A percentile compares a stretch with the other conserved stretches of the same genome.
These are phyloP conservation scores for Chalciporus pseudorubinellus DNA, from an alignment of 768 basidiomycete genomes.

Conservation along the genomic window DNA sequence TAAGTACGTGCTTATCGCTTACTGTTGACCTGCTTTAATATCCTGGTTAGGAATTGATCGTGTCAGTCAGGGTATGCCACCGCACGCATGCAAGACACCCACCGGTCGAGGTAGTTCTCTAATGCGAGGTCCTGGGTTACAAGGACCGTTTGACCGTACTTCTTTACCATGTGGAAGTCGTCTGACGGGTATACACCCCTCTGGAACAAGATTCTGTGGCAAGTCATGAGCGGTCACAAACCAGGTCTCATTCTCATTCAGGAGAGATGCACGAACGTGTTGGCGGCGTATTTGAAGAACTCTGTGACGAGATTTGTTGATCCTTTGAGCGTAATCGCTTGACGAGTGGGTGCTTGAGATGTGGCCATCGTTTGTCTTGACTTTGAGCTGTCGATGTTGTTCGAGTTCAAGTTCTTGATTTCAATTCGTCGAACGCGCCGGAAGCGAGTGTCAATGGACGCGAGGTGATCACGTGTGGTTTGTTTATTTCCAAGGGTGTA, in stretches of 20 bases:
- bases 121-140: constrained; percentile 92
- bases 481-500: no score
- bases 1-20: neutral
- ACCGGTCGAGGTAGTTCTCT: constrained; percentile 91
- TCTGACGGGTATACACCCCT: constrained; percentile 96
- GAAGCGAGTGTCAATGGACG: constrained; percentile 9
- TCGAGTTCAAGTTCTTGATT: neutral
- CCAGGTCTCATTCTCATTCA: neutral
- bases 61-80: neutral
- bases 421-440: neutral
- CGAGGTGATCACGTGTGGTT: neutral
- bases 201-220: constrained; percentile 85
- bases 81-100: neutral
- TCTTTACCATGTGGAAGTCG: constrained; percentile 99
- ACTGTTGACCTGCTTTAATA: constrained; percentile 92
- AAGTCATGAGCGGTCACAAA: neutral
- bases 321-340: constrained; percentile 92
- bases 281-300: constrained; percentile 99
- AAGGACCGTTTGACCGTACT: constrained; percentile 94
- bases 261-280: constrained; percentile 63
- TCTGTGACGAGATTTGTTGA: constrained; percentile 93
- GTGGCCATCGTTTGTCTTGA: constrained; percentile 36
- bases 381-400: neutral
- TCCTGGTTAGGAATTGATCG: constrained; percentile 44
- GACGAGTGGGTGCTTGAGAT: constrained; percentile 50